phyloP scores from a whole-genome alignment of 2,329 filamentous ascomycete species.

The Ascochyta rabiei region DNA sequence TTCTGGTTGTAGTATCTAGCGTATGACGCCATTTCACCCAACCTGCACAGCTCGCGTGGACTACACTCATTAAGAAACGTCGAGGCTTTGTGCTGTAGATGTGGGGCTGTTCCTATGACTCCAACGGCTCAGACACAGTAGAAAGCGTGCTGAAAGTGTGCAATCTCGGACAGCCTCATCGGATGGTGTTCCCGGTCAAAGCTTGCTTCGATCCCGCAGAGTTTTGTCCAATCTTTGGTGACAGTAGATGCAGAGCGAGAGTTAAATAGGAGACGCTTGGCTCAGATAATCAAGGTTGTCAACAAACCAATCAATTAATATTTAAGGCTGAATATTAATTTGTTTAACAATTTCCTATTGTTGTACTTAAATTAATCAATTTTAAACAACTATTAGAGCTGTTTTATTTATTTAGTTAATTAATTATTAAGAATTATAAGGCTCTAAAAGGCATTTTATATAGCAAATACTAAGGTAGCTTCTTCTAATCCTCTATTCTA shows the following conservation, averaged over 20 bases:
- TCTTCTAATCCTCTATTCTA: too few species aligned
- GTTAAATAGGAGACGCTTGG: slow-evolving; percentile 17
- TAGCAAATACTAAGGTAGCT: too few species aligned
- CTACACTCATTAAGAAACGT: slow-evolving; percentile 11
- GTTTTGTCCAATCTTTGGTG: slow-evolving; percentile 7
- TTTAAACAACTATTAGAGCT: too few species aligned
- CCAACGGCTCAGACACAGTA: slow-evolving; percentile 13
- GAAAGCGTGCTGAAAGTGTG: not conserved
- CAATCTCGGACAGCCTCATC: not conserved
- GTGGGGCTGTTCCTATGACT: slow-evolving; percentile 2
- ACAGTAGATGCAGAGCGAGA: slow-evolving; percentile 18
- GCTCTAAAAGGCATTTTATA: too few species aligned
- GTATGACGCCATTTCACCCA: slow-evolving; percentile 2
- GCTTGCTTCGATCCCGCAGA: slow-evolving; percentile 12
- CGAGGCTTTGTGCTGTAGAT: slow-evolving; percentile 9
- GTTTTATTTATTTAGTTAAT: too few species aligned
- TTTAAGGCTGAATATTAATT: too few species aligned
- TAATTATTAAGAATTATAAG: too few species aligned
- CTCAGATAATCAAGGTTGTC: slow-evolving; percentile 14
- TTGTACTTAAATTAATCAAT: too few species aligned
- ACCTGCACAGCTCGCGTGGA: slow-evolving; percentile 10
- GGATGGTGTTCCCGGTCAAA: slow-evolving; percentile 10
- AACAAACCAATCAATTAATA: too few species aligned
- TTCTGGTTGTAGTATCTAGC: slow-evolving; percentile 1
- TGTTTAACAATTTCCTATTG: too few species aligned